phyloP scores from a whole-genome alignment of 2,329 filamentous ascomycete genomes.

The Periconia digitata region DNA sequence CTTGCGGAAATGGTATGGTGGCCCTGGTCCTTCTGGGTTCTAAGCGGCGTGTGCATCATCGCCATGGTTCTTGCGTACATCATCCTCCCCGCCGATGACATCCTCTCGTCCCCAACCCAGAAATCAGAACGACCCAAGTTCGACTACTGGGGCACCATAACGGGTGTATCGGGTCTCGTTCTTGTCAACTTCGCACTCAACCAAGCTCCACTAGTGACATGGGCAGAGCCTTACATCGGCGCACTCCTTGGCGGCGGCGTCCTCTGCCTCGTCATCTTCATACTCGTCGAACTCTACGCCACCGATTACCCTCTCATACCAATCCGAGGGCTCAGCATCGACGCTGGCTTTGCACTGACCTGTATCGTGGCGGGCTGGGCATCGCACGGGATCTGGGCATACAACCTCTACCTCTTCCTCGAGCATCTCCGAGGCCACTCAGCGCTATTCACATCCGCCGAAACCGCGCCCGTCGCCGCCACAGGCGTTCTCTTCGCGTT shows the following conservation, averaged over 20 bases:
- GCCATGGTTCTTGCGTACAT: conserved; percentile 40
- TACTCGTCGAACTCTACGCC: conserved; percentile 51
- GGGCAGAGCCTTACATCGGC: conserved; percentile 58
- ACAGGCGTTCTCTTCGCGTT: conserved; percentile 29
- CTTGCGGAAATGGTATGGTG: conserved; percentile 50
- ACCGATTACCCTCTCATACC: conserved; percentile 60
- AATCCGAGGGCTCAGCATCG: conserved; percentile 50
- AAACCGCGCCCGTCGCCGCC: conserved; percentile 26
- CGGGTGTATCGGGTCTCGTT: conserved; percentile 58
- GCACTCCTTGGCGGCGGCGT: conserved; percentile 59
- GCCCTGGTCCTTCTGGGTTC: conserved; percentile 54
- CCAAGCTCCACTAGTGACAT: conserved; percentile 61
- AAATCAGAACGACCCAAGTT: conserved; percentile 26
- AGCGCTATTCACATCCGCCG: conserved; percentile 25
- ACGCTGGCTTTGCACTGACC: conserved; percentile 58
- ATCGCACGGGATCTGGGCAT: conserved; percentile 34
- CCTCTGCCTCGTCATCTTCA: conserved; percentile 56
- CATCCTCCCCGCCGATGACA: conserved; percentile 41
- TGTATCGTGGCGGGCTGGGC: conserved; percentile 50
- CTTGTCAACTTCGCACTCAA: conserved; percentile 70
- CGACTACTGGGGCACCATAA: conserved; percentile 47
- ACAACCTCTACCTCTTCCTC: conserved; percentile 33
- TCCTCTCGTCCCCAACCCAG: background rate
- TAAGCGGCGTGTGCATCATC: conserved; percentile 41
- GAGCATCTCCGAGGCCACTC: conserved; percentile 23